phyloP scores from a whole-genome alignment of 768 basidiomycete species.

The Phanerochaete sordida region DNA sequence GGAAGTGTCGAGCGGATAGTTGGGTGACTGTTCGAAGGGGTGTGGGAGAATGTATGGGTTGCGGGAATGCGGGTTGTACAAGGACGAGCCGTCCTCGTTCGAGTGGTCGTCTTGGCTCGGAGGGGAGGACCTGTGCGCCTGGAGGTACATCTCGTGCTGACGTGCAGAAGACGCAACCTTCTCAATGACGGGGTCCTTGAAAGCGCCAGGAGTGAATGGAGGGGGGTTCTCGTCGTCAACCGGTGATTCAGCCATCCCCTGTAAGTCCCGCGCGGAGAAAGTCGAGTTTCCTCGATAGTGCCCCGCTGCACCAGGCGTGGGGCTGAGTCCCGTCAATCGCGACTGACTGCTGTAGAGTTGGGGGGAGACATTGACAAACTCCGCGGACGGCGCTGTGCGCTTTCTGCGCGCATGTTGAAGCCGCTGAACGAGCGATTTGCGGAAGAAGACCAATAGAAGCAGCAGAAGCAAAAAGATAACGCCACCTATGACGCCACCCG shows the following conservation, averaged over 20 bases:
- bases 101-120: not conserved
- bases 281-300: not conserved
- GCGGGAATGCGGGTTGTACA: no score
- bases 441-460: conserved; percentile 33
- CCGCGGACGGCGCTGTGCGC: conserved; percentile 54
- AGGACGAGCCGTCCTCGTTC: not conserved
- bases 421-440: conserved; percentile 24
- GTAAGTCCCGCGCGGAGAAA: not conserved
- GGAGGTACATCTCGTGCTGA: conserved; percentile 1
- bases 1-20: not conserved
- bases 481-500: conserved; percentile 51
- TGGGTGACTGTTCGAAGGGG: not conserved
- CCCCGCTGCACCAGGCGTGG: not conserved
- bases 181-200: conserved; percentile 21
- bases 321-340: not conserved
- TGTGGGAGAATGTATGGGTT: not conserved
- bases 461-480: conserved; percentile 31
- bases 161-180: conserved; percentile 19
- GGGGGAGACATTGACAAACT: conserved; percentile 38
- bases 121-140: not conserved
- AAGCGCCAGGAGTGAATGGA: conserved; percentile 19
- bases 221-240: conserved; percentile 17
- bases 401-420: conserved; percentile 32
- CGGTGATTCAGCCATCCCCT: not conserved
- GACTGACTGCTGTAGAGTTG: conserved; percentile 1